phyloP scores from a whole-genome alignment of 2,329 filamentous ascomycete genomes.

The Phoma sp. region DNA sequence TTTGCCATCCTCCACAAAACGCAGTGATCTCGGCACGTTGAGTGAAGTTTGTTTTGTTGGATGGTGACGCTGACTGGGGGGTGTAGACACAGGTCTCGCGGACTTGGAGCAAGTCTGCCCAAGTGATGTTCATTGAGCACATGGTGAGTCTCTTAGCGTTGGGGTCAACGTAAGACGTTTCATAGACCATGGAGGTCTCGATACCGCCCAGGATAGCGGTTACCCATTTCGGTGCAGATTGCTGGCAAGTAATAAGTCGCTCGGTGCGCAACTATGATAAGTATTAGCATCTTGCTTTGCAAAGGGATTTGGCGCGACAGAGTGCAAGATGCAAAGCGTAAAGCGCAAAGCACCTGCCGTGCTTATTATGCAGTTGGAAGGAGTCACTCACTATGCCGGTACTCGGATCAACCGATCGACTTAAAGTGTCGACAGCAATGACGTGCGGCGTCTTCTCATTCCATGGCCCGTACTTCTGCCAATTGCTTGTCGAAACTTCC shows the following conservation, averaged over 20 bases:
- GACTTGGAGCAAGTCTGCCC: constrained; percentile 86
- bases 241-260: constrained; percentile 68
- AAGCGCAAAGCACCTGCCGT: background rate
- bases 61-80: constrained; percentile 59
- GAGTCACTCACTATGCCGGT: constrained; percentile 68
- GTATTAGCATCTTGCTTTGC: constrained; percentile 15
- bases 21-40: constrained; percentile 94
- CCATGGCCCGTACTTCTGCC: constrained; percentile 98
- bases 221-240: constrained; percentile 79
- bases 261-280: constrained; percentile 69
- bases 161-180: constrained; percentile 94
- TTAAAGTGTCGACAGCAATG: constrained; percentile 90
- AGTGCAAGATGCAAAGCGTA: background rate
- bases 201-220: constrained; percentile 77
- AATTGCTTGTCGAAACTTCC: constrained; percentile 96
- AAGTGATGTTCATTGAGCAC: constrained; percentile 94
- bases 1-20: constrained; percentile 94
- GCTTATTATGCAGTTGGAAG: constrained; percentile 17
- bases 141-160: constrained; percentile 86
- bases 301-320: background rate
- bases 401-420: constrained; percentile 67
- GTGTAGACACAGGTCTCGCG: constrained; percentile 91
- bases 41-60: constrained; percentile 75
- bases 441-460: constrained; percentile 99
- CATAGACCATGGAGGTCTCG: constrained; percentile 87